phyloP scores from a whole-genome alignment of 768 basidiomycete species.

The Pleurotus tuoliensis region DNA sequence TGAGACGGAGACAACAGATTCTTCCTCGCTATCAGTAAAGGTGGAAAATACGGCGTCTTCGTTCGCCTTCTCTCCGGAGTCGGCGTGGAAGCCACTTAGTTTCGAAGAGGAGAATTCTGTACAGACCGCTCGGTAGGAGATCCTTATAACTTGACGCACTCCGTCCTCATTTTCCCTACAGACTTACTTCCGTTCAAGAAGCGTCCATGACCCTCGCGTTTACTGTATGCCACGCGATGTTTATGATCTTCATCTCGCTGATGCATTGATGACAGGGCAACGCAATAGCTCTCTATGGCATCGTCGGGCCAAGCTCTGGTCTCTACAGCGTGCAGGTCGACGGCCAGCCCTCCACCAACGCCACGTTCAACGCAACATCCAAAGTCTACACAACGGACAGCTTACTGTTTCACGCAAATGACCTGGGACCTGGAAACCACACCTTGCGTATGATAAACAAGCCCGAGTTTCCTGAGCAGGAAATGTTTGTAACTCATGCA shows the following conservation, averaged over 20 bases:
- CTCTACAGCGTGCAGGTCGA: constrained; percentile 29
- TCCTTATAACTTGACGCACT: neutral
- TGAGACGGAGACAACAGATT: constrained; percentile 18
- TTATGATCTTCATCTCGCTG: neutral
- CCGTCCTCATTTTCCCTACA: neutral
- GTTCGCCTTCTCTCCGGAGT: neutral
- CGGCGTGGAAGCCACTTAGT: neutral
- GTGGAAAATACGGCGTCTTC: neutral
- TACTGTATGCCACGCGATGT: constrained; percentile 13
- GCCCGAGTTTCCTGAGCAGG: constrained; percentile 15
- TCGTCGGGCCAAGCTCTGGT: constrained; percentile 29
- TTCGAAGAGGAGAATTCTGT: constrained; percentile 3
- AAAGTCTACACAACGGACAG: constrained; percentile 19
- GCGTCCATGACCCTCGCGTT: constrained; percentile 22
- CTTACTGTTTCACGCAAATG: constrained; percentile 26
- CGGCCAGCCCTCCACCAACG: constrained; percentile 12
- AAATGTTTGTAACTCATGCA: constrained; percentile 27
- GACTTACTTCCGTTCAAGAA: constrained; percentile 12
- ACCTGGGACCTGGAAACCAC: constrained; percentile 25
- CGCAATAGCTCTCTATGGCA: constrained; percentile 35
- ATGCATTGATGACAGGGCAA: constrained; percentile 14
- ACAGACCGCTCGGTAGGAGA: neutral
- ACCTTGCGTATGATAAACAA: constrained; percentile 27
- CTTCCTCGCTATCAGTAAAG: neutral
- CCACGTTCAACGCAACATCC: constrained; percentile 14